phyloP scores from a whole-genome alignment of 1,139 yeast genomes.

The Kodamaea alishanica region DNA sequence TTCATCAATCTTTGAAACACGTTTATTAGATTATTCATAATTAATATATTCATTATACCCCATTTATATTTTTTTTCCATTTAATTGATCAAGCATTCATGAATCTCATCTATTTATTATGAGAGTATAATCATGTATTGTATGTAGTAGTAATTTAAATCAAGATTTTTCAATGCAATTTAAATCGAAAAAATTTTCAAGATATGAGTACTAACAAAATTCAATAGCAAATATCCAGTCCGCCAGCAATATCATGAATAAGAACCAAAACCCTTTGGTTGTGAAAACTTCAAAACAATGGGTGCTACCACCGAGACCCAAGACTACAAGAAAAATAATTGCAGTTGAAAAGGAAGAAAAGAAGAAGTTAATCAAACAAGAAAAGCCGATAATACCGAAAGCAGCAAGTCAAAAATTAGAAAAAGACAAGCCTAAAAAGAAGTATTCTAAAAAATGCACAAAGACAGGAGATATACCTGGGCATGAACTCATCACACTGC shows the following conservation, averaged over 20 bases:
- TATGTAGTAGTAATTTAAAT: too few species aligned
- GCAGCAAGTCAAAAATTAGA: slow-evolving; percentile 3
- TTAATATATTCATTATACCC: too few species aligned
- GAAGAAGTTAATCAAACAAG: slow-evolving; percentile 2
- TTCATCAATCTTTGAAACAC: too few species aligned
- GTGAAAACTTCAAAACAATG: slow-evolving; percentile 22
- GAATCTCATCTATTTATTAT: too few species aligned
- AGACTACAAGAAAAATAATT: slow-evolving; percentile 21
- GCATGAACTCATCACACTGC: slow-evolving; percentile 1
- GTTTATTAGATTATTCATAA: too few species aligned
- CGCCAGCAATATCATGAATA: not conserved
- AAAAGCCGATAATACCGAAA: slow-evolving; percentile 5
- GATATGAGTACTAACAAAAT: not conserved
- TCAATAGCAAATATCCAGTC: not conserved
- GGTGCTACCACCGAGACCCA: slow-evolving; percentile 27
- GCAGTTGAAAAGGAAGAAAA: slow-evolving; percentile 7
- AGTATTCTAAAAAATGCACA: slow-evolving; percentile 1
- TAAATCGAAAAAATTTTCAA: too few species aligned
- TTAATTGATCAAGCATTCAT: too few species aligned
- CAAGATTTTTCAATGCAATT: too few species aligned
- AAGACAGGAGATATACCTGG: not conserved
- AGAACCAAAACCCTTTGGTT: slow-evolving; percentile 8
- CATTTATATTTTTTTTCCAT: too few species aligned
- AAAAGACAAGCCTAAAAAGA: slow-evolving; percentile 6
- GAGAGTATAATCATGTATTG: too few species aligned